A percentile compares a stretch with the other conserved stretches of the same genome.
phyloP scores from a whole-genome alignment of 208 protist species.

The Trypanosoma scelopori region DNA sequence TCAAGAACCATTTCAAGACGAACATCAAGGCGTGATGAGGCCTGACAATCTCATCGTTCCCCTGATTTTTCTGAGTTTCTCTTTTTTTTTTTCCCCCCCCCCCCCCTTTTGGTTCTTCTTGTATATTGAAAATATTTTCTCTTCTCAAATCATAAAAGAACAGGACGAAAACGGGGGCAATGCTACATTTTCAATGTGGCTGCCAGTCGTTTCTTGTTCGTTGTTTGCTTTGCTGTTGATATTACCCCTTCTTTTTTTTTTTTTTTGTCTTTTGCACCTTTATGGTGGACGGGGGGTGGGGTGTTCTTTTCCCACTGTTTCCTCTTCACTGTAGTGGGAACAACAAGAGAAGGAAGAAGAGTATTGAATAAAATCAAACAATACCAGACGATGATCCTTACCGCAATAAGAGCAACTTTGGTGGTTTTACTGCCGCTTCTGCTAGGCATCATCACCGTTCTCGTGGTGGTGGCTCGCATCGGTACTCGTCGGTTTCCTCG shows the following conservation, averaged over 20 bases:
- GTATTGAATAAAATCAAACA: no score
- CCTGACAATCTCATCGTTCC: slow-evolving; percentile 11
- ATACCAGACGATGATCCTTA: background rate
- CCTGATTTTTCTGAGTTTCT: slow-evolving; percentile 4
- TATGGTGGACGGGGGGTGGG: background rate
- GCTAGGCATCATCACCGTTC: background rate
- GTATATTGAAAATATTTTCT: background rate
- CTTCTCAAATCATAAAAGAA: background rate
- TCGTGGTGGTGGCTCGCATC: slow-evolving; percentile 4
- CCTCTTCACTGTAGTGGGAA: no score
- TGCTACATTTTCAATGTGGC: no score
- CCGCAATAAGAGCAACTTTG: no score
- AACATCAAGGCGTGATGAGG: slow-evolving; percentile 72
- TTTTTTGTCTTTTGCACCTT: background rate
- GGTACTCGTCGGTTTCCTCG: slow-evolving; percentile 24
- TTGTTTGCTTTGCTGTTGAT: background rate
- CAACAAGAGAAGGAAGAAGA: background rate
- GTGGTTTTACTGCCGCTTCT: background rate
- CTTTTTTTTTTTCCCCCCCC: no score
- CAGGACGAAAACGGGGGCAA: no score
- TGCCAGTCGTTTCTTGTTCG: background rate
- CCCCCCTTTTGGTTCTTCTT: no score
- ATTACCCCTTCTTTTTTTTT: background rate
- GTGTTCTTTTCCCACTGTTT: no score
- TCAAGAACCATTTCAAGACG: slow-evolving; percentile 98